A percentile compares a stretch with the other conserved stretches of the same genome.
These are phyloP conservation scores for Cubamyces sp. DNA, from an alignment of 768 basidiomycete species.

Conservation along the genomic window DNA sequence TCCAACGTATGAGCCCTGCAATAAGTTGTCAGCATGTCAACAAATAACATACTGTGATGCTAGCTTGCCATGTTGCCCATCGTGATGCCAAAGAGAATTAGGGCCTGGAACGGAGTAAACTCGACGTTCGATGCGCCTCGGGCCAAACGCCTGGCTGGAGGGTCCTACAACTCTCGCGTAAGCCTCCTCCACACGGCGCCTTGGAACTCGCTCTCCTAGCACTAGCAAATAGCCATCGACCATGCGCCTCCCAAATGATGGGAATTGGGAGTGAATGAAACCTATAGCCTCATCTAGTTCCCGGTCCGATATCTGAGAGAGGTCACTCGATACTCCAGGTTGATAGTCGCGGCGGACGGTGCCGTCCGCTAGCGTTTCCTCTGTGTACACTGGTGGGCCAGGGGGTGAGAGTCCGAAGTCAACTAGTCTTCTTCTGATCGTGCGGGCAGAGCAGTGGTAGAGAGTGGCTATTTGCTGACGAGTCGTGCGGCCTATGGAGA, in stretches of 20 bases:
- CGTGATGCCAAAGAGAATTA: slow-evolving; percentile 45
- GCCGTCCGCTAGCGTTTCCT: background rate
- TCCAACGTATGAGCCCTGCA: slow-evolving; percentile 40
- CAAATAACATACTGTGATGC: background rate
- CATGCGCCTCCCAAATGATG: slow-evolving; percentile 29
- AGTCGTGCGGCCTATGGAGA: background rate
- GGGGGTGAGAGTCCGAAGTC: background rate
- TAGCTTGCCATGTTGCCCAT: slow-evolving; percentile 42
- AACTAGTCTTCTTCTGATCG: background rate
- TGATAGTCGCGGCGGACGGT: background rate
- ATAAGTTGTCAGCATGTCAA: no score
- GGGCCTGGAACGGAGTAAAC: slow-evolving; percentile 40
- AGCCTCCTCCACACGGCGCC: slow-evolving; percentile 28
- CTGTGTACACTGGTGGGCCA: background rate
- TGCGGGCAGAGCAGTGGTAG: background rate
- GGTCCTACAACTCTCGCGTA: slow-evolving; percentile 30
- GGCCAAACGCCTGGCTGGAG: slow-evolving; percentile 30
- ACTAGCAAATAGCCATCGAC: slow-evolving; percentile 30
- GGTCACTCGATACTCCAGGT: background rate
- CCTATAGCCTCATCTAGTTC: slow-evolving; percentile 32
- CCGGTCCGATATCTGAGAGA: slow-evolving; percentile 25
- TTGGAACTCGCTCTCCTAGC: slow-evolving; percentile 30
- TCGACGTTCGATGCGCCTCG: slow-evolving; percentile 30
- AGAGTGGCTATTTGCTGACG: background rate
- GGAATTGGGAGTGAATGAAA: slow-evolving; percentile 30